Base-by-base conservation (phyloP, 305 asterid genomes). In the Euphrasia arctica region DNA sequence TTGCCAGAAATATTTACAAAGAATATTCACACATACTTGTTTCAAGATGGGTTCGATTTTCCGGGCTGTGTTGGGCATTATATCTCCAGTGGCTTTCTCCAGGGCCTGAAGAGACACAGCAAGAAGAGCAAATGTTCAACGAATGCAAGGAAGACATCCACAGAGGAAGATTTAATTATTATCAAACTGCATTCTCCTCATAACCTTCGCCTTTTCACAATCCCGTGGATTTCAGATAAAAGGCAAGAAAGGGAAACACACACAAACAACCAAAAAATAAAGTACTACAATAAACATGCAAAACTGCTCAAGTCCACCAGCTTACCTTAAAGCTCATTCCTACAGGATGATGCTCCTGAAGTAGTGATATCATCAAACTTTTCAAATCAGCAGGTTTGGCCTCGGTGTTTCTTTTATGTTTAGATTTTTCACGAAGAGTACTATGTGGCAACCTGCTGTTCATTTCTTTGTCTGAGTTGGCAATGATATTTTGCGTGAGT, bases 291-390 rank as follows among this genome's bases (percentile, higher is more conserved):
- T 59, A 68, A 18, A 49, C 52, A 65, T 34, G 57, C 51, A 68
- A 51, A 58, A 36, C 22, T 60, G 55, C 54, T 65, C 60, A 57
- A 64, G 49, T 34, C 54, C 58, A 39, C 57, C 63, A 42, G 64
- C 74, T 76, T 72, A 90, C 99, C 92, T 85, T 86, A 27, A 86
- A 78, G 74, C 84, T 90, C 95, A 90, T 85, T 78, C 98, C 99
- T 34, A 80, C 81, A 48, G 87, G 67, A 49, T 83, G 87, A 69
- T 77, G 77, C 83, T 88, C 96, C 82, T 60, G 79, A 60, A 91
- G 95, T 43, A 86, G 82, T 71, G 96, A 82, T 64, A 74, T 73
- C 66, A 94, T 73, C 87, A 81, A 68, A 75, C 87, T 79, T 68
- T 72, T 80, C 85, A 94, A 80, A 73, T 94, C 93, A 60, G 86